Base-by-base conservation (phyloP, 805 yeast species). In the Zygosaccharomyces gambellarensis region DNA sequence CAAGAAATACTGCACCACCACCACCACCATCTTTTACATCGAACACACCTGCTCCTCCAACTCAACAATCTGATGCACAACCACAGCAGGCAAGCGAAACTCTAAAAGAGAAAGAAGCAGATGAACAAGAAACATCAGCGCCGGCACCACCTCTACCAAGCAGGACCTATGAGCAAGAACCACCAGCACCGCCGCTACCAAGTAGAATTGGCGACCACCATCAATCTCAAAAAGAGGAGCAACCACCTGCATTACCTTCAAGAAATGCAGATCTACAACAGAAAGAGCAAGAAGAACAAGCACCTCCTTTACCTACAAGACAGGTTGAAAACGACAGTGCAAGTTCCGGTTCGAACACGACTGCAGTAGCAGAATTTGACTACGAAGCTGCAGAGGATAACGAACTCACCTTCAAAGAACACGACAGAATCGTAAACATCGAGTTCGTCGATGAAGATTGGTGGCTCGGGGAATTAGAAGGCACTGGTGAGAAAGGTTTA, bases 381-480 rank as follows among this genome's bases (percentile, higher is more conserved):
- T 90, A 92, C 65, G 96, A 85, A 45, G 96, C 95, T 29, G 84
- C 84, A 25, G 99, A 94, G 70, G 96, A 85, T 55, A 94, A 90
- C 63, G 99, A 94, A 71, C 75, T 94, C 51, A 78, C 81, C 2
- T 94, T 94, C 67, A 78, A 73, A 22, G 96, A 88, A 64, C 95
- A 92, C 46, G 98, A 89, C 58, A 61, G 75, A 51, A 89, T 94
- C 54, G 73, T 81, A 17, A 86, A 89, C 51, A 85, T 94, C 54
- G 95, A 90, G 59, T 86, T 87, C 67, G 85, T 87, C 14, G 96
- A 90, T 60, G 96, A 88, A 41, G 96, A 88, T 65, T 94, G 99
- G 99, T 94, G 98, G 98, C 75, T 85, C 47, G 99, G 99, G 45
- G 82, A 80, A 53, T 76, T 83, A 58, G 76, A 69, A 50, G 50